Evolutionary conservation across 2,329 filamentous ascomycete genomes (phyloP).

Genomic region (Thermothelomyces thermophilus): DNA sequence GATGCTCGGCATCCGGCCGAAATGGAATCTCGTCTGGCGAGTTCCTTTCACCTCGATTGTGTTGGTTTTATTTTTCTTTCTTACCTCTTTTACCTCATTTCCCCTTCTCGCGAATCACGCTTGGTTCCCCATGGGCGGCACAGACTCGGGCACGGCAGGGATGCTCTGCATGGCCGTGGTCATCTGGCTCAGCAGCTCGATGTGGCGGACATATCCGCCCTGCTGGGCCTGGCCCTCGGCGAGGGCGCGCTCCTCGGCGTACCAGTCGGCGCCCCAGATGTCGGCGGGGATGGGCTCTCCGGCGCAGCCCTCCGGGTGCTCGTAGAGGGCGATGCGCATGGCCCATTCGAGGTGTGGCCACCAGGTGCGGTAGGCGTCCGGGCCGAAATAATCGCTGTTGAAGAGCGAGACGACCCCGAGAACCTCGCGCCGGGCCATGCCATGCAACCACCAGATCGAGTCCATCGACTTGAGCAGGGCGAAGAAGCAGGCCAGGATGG

Average conservation of each 20-base stretch:
- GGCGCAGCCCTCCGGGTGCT: conserved; percentile 30
- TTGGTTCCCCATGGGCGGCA: conserved; percentile 11
- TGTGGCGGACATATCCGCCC: conserved; percentile 36
- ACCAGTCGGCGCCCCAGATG: conserved; percentile 50
- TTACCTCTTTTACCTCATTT: background rate
- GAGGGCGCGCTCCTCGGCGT: conserved; percentile 36
- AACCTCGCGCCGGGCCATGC: conserved; percentile 59
- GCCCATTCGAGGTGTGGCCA: conserved; percentile 58
- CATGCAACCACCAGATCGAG: conserved; percentile 62
- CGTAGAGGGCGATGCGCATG: conserved; percentile 51
- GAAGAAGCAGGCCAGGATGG: conserved; percentile 61
- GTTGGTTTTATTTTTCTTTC: too few species aligned
- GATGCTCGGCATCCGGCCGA: too few species aligned
- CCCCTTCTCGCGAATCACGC: background rate
- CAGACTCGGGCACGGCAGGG: conserved; percentile 23
- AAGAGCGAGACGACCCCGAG: conserved; percentile 56
- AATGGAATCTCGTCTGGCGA: too few species aligned
- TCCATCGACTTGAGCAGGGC: conserved; percentile 57
- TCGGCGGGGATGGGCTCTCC: conserved; percentile 44
- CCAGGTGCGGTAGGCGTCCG: conserved; percentile 40
- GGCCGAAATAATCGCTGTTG: conserved; percentile 44
- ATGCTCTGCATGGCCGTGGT: conserved; percentile 28
- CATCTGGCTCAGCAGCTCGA: conserved; percentile 40
- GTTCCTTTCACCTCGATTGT: too few species aligned
- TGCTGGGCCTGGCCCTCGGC: conserved; percentile 27